Evolutionary conservation across 225 moss, liverwort and hornwort species (phyloP), one percentile per base, ranked within the genome.

Genomic region (Anthoceros angustus): DNA sequence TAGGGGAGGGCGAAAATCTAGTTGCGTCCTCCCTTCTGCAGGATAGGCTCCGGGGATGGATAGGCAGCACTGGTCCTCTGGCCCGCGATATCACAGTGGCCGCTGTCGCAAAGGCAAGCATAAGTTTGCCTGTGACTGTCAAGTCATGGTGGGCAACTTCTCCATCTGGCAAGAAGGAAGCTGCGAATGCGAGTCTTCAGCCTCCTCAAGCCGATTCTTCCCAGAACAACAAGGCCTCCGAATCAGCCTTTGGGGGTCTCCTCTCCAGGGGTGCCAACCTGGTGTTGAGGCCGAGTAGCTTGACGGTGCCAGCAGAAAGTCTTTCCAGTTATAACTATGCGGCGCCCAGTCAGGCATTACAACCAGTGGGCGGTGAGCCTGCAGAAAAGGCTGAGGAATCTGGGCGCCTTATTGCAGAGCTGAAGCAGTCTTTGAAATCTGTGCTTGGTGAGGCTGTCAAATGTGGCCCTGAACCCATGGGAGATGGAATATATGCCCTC

Each of bases 361-460:
- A 55, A 55, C n/a, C 14, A 20, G 7, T 23, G 12, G 55, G 16
- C 18, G 7, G 16, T 55, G 55, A 55, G 6, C 7, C n/a, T 1
- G 23, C 18, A 0, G 55, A 55, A 15, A 15, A 20, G 55, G n/a
- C 55, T 8, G n/a, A 55, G n/a, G n/a, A 55, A 55, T 18, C 55
- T 55, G 16, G 18, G 18, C 14, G 55, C 55, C 55, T 55, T 9
- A 55, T 55, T 8, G 55, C 55, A 60, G 73, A 73, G 38, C 64
- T 73, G 9, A 73, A 69, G 64, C 68, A 73, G 25, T 63, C 73
- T 24, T 40, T 73, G 32, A 68, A 64, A 40, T 63, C 64, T 32
- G 69, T 73, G 0, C 68, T 73, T 23, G 69, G 68, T 15, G 73
- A 73, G 50, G 68, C 63, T 50, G 73, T 73, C 39, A 69, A 73